Evolutionary conservation across 2,329 filamentous ascomycete genomes (phyloP), one percentile per base, ranked within the genome.

Genomic region (Drechslerella stenobrocha): DNA sequence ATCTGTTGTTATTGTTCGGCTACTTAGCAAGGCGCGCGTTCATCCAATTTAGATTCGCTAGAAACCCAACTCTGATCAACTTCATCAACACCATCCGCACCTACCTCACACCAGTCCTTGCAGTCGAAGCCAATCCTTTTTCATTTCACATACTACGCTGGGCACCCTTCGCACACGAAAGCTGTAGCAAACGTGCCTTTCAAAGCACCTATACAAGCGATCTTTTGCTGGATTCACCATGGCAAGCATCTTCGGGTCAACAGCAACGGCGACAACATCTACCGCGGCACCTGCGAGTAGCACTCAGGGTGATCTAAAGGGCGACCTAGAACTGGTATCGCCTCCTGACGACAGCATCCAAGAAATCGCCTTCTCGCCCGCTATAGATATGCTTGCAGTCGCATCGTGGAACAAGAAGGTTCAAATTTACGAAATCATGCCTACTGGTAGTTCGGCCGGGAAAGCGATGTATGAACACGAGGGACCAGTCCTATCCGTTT

Each of bases 351-450:
- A 98, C 78, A 89, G 88, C 77, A 87, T 97, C 74, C 91, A 91
- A 32, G 89, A 90, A 75, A 82, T 98, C 66, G 80, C 84, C 48
- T 98, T 96, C 79, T 91, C 87, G 11, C 84, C 87, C 1, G 81
- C 81, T 53, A 82, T 79, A 71, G 90, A 97, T 73, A 88, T 95
- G 75, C 81, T 98, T 15, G 90, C 92, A 22, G 89, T 96, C 32
- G 81, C 90, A 47, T 96, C 90, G 73, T 98, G 93, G 93, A 93
- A 98, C 78, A 95, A 95, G 80, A 95, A 96, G 77, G 90, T 97
- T 70, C 87, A 91, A 75, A 92, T 98, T 75, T 98, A 97, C 79
- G 90, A 97, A 77, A 90, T 97, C 75, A 84, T 87, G 71, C 79
- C 78, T 59, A 84, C 84, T 71, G 90, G 90, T 42, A 83, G 88